Base-by-base conservation (phyloP, 2,329 filamentous ascomycete species). In the Cadophora sp. region DNA sequence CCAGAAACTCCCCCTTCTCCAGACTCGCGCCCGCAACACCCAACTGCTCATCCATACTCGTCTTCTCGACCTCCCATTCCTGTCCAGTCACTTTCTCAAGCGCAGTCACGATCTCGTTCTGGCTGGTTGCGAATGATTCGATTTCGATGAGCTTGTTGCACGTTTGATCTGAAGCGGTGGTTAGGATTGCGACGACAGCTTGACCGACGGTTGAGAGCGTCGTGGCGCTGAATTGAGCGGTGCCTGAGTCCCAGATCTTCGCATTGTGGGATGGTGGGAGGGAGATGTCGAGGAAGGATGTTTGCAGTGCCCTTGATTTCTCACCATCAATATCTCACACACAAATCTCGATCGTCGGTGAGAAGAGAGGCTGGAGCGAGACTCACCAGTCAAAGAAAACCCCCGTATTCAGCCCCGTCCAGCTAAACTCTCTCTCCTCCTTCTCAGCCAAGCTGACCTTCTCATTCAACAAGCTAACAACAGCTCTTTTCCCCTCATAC, bases 271-370 rank as follows among this genome's bases (percentile, higher is more conserved):
- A 78, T 31, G 51, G 51, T 11, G 79, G 71, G 48, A 84, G 74
- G 68, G 87, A 80, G 69, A 89, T 82, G 46, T 85, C 86, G 1
- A 88, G 74, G 69, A 87, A 83, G 1, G 83, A 82, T 12, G 77
- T 76, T 27, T 65, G 48, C n/a, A 73, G 63, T 3, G 68, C 63
- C 71, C 51, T 53, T 1, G 8, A 8, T 29, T 6, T 11, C 31
- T 34, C 31, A 34, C 11, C 31, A 34, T 5, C 31, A 34, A 5
- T 34, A 34, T 34, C 31, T 34, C 11, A 4, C 31, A 5, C 11
- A 11, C 31, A 34, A 5, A 34, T 34, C 11, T 11, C 31, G 11
- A n/a, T n/a, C n/a, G n/a, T n/a, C n/a, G n/a, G n/a, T n/a, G n/a
- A n/a, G n/a, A 34, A 34, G 48, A 51, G 22, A 26, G 9, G 26